Conservation (phyloP, 305 asterid genomes). For the Euphrasia arctica region DNA sequence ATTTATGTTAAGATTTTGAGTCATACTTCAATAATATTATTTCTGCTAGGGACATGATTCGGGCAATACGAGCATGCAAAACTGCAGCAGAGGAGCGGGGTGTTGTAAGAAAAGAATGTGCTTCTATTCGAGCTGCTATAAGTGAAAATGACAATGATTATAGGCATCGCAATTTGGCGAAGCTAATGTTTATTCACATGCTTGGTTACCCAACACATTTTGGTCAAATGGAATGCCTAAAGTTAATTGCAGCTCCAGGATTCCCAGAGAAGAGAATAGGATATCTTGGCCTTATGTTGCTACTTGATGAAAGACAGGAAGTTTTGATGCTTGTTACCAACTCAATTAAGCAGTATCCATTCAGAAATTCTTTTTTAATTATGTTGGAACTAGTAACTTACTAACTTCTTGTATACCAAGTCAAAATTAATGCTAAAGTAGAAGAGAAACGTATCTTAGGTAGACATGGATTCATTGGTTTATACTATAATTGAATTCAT, state of each 20-base stretch:
- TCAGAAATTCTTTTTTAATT: constrained; percentile 14
- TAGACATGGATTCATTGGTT: constrained; percentile 20
- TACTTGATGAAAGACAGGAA: constrained; percentile 99
- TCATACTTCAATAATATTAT: constrained; percentile 14
- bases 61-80: constrained; percentile 93
- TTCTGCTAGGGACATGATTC: constrained; percentile 92
- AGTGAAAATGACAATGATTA: constrained; percentile 89
- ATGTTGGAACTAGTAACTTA: constrained; percentile 16
- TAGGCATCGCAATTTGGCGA: constrained; percentile 96
- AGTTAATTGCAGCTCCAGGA: constrained; percentile 95
- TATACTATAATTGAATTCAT: constrained; percentile 16
- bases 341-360: constrained; percentile 96
- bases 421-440: constrained; percentile 7
- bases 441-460: constrained; percentile 18
- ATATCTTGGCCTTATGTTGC: constrained; percentile 98
- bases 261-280: constrained; percentile 99
- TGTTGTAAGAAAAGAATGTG: constrained; percentile 98
- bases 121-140: constrained; percentile 91
- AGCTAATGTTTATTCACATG: constrained; percentile 99
- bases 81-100: constrained; percentile 99
- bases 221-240: constrained; percentile 99
- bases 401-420: not conserved
- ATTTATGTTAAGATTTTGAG: not conserved
- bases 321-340: constrained; percentile 98
- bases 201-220: constrained; percentile 99